phyloP scores from a whole-genome alignment of 1,284 basidiomycete species.

The Leccinum holopus region DNA sequence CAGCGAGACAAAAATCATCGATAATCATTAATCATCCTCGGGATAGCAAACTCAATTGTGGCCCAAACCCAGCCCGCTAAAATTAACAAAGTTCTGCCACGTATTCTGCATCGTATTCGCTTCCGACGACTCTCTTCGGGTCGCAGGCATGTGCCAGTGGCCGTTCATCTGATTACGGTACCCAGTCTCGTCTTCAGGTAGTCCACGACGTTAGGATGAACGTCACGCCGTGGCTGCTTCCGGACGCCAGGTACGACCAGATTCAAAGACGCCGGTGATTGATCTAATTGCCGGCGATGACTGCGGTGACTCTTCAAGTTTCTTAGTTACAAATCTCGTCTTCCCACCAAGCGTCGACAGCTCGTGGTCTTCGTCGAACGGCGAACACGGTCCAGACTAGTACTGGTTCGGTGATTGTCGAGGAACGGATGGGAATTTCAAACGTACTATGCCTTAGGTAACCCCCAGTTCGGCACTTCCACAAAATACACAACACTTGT shows the following conservation, averaged over 20 bases:
- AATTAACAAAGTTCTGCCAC: constrained; percentile 57
- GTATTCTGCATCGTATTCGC: constrained; percentile 52
- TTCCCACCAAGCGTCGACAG: constrained; percentile 53
- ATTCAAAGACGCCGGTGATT: constrained; percentile 66
- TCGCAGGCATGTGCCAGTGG: constrained; percentile 28
- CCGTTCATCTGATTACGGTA: constrained; percentile 36
- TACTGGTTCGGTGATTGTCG: constrained; percentile 40
- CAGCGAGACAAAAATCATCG: neutral
- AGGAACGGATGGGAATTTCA: no score
- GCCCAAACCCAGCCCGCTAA: constrained; percentile 27
- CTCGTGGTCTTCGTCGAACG: constrained; percentile 39
- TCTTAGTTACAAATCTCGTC: constrained; percentile 67
- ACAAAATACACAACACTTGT: no score
- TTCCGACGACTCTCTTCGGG: constrained; percentile 51
- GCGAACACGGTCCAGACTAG: constrained; percentile 44
- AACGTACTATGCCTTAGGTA: no score
- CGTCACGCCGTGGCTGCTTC: constrained; percentile 32
- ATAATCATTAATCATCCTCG: neutral
- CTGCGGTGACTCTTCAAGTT: constrained; percentile 45
- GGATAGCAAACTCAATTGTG: constrained; percentile 15
- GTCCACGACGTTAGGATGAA: constrained; percentile 61
- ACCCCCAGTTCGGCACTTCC: no score
- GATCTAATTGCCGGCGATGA: constrained; percentile 53
- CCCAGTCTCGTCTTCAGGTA: constrained; percentile 56
- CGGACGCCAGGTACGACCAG: constrained; percentile 59